These are phyloP conservation scores for Schizosaccharomyces pombe DNA, from an alignment of 805 yeast species.

Conservation along the genomic window ASM294v3 CU329670.1:5091001-5091500, in stretches of 20 bases:
- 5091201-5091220: too few relatives aligned
- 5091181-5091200: too few relatives aligned
- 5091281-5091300: background rate
- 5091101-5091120: too few relatives aligned
- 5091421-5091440: slow-evolving; percentile 83
- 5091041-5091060: too few relatives aligned
- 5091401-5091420: slow-evolving; percentile 93
- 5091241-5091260: background rate
- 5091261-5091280: background rate
- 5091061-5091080: too few relatives aligned
- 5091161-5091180: too few relatives aligned
- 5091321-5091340: background rate
- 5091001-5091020: too few relatives aligned
- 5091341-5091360: background rate
- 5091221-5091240: background rate
- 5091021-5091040: too few relatives aligned
- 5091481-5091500: background rate
- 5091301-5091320: background rate
- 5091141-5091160: too few relatives aligned
- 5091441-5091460: slow-evolving; percentile 69
- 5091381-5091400: slow-evolving; percentile 36
- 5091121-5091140: too few relatives aligned
- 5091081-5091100: too few relatives aligned
- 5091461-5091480: slow-evolving; percentile 14
- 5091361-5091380: slow-evolving; percentile 4